Evolutionary conservation across 1,139 yeast genomes (phyloP), one percentile per base, ranked within the genome.

Genomic region (Geotrichum armillariae): DNA sequence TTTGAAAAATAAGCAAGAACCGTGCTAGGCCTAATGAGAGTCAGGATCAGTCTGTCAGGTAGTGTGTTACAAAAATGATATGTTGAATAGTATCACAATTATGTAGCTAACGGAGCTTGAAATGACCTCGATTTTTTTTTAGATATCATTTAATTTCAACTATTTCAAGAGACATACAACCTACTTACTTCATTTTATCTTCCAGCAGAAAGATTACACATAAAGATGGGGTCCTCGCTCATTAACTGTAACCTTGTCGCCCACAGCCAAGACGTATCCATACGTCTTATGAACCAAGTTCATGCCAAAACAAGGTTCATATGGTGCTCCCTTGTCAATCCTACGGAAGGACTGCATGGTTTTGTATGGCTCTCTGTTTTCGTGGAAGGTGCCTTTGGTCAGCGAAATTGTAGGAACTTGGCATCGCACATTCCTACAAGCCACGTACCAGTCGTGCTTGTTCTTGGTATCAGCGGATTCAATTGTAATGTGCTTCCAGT

Each of bases 331-430:
- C 23, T 65, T 66, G 56, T 73, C 77, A 14, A 73, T 65, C 21
- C 71, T 59, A 42, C 78, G 63, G 54, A 65, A 73, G 29, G 61
- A 56, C 34, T 65, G 61, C 64, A 74, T 58, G 1, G 67, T 60
- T 42, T 64, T 70, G 35, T 67, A 59, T 2, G 75, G 73, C 44
- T 65, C 66, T 34, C 60, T 58, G 18, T 59, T 53, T 41, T 61
- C 58, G 40, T 73, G 73, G 44, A 66, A 57, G 4, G 47, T 52
- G 12, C 78, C 78, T 1, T 53, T 57, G 1, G 55, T 53, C 6
- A 63, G 41, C 25, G 69, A 65, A 17, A 75, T 69, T 25, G 74
- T 73, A 1, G 77, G 74, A 37, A 73, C 65, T 2, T 66, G 58
- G 58, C 78, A 74, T 33, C 78, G 66, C 38, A 65, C 64, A 53